A percentile compares a stretch with the other conserved stretches of the same genome.
Evolutionary conservation across 2,329 filamentous ascomycete species (phyloP).

Genomic region (Incumbomyces lentus): DNA sequence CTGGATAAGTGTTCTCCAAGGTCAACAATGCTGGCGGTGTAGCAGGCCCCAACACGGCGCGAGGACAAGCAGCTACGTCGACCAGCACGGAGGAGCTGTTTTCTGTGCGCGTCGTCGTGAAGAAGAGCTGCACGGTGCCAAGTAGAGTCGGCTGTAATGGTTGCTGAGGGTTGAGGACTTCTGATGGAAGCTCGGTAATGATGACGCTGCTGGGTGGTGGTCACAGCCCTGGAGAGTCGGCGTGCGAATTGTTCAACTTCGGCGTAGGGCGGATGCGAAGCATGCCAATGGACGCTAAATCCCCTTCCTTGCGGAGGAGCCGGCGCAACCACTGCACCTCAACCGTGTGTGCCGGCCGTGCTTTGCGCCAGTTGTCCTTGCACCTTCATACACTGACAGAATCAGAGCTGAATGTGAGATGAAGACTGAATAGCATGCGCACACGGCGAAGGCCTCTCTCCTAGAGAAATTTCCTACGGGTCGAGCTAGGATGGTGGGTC

Average conservation of each 20-base stretch:
- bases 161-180: not conserved
- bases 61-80: not conserved
- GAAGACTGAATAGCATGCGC: too few relatives aligned
- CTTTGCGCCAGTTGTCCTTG: too few relatives aligned
- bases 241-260: not conserved
- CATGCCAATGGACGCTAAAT: not conserved
- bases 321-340: conserved; percentile 1
- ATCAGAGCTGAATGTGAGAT: too few relatives aligned
- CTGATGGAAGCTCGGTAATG: not conserved
- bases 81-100: not conserved
- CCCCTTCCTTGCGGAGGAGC: not conserved
- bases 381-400: too few relatives aligned
- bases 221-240: not conserved
- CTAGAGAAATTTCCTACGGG: too few relatives aligned
- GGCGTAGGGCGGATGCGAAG: not conserved
- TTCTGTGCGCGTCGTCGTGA: too few relatives aligned
- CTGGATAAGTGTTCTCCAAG: too few relatives aligned
- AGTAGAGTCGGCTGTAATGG: not conserved
- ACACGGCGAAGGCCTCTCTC: too few relatives aligned
- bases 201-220: conserved; percentile 3
- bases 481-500: not conserved
- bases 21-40: too few relatives aligned
- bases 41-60: not conserved
- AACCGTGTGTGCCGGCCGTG: not conserved
- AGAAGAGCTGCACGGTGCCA: not conserved